Evolutionary conservation across 495 filamentous ascomycete species (phyloP), one percentile per base, ranked within the genome.

Genomic region (Aspergillus baeticus): DNA sequence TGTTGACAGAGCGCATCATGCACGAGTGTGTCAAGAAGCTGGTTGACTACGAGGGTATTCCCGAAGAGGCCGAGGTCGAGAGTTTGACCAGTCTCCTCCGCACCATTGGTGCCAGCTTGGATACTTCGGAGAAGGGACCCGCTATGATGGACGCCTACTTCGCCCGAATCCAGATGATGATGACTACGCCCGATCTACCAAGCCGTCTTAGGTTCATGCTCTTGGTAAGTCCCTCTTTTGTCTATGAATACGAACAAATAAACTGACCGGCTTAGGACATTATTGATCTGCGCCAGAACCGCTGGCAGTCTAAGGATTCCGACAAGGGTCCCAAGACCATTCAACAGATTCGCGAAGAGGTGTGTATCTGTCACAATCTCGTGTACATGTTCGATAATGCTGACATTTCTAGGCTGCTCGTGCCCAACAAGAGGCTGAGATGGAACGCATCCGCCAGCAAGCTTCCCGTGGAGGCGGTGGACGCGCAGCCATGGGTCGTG

Each of bases 1-100:
- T 99, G 94, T 82, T 99, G 72, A 99, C 94, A 44, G 89, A 96
- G 69, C 90, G 92, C 72, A 98, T 98, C 77, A 98, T 99, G 94
- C 95, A 98, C 77, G 91, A 97, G 76, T 99, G 94, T 81, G 90
- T 98, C 11, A 86, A 89, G 79, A 96, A 96, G 73, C 80, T 98
- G 50, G 90, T 98, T 50, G 93, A 99, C 72, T 97, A 95, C 72
- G 85, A 92, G 62, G 95, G 91, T 54, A 71, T 90, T 57, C 94
- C 94, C 15, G 94, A 99, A 63, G 94, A 98, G 71, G 89, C 92
- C 21, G 93, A 96, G 64, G 88, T 98, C 17, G 94, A 99, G 80
- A 92, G 88, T 64, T 84, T 99, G 70, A 89, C 86, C 58, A 96
- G 92, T 71, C 82, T 99, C 31, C 80, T 99, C 35, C 86, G 87